Conservation (phyloP, 2,329 filamentous ascomycete genomes). For the Leptographium flavum region DNA sequence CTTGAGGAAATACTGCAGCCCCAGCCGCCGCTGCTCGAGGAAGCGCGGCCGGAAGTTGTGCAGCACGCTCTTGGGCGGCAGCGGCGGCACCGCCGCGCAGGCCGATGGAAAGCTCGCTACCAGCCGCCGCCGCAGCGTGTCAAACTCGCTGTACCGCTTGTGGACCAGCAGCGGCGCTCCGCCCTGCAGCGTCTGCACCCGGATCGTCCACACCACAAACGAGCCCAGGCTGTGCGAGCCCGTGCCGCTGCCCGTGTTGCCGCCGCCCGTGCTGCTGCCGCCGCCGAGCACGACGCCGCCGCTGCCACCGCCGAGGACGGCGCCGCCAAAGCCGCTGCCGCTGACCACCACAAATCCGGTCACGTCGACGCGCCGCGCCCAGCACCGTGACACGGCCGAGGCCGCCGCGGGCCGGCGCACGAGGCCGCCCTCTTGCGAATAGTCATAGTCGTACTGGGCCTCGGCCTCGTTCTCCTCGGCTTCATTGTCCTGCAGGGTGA, state of each 20-base stretch:
- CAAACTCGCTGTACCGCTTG: slow-evolving; percentile 86
- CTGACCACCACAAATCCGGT: slow-evolving; percentile 43
- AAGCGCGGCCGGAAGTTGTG: slow-evolving; percentile 77
- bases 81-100: slow-evolving; percentile 67
- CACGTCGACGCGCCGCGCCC: slow-evolving; percentile 49
- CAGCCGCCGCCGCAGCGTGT: slow-evolving; percentile 61
- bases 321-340: too few species aligned
- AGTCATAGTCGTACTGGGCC: background rate
- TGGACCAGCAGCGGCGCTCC: slow-evolving; percentile 46
- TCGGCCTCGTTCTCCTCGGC: background rate
- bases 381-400: slow-evolving; percentile 29
- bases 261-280: background rate
- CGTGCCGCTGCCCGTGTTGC: background rate
- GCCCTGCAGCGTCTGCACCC: slow-evolving; percentile 65
- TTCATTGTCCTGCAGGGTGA: slow-evolving; percentile 50
- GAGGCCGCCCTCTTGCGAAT: background rate
- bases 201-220: slow-evolving; percentile 91
- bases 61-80: slow-evolving; percentile 84
- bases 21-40: slow-evolving; percentile 67
- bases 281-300: slow-evolving; percentile 11
- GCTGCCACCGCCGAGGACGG: slow-evolving; percentile 12
- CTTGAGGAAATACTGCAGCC: slow-evolving; percentile 89
- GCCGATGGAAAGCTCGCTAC: slow-evolving; percentile 72
- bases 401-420: background rate
- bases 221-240: slow-evolving; percentile 49